A percentile compares a stretch with the other conserved stretches of the same genome.
These are phyloP conservation scores for Clonostachys solani DNA, from an alignment of 2,329 filamentous ascomycete species.

Conservation along the genomic window DNA sequence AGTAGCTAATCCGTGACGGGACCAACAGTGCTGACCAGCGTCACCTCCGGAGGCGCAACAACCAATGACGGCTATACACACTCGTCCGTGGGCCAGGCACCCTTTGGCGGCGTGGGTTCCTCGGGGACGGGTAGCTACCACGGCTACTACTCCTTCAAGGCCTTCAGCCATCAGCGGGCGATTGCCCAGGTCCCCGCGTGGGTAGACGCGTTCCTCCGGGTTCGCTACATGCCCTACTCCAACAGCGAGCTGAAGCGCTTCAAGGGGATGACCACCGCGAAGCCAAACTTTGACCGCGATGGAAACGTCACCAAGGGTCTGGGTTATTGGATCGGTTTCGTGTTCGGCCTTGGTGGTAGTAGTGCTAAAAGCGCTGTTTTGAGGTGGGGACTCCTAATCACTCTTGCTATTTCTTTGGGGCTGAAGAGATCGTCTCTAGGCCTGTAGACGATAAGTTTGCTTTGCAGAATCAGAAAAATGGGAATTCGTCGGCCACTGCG, in stretches of 20 bases:
- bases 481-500: too few relatives aligned
- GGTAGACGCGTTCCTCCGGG: slow-evolving; percentile 48
- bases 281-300: slow-evolving; percentile 59
- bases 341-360: slow-evolving; percentile 47
- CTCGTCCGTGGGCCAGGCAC: slow-evolving; percentile 29
- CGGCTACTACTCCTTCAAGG: slow-evolving; percentile 40
- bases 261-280: slow-evolving; percentile 32
- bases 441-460: slow-evolving; percentile 13
- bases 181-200: slow-evolving; percentile 28
- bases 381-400: slow-evolving; percentile 40
- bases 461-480: not conserved
- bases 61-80: slow-evolving; percentile 45
- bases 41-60: slow-evolving; percentile 44
- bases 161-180: slow-evolving; percentile 32
- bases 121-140: slow-evolving; percentile 45
- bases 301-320: slow-evolving; percentile 47
- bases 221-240: slow-evolving; percentile 64
- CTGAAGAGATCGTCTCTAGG: slow-evolving; percentile 26
- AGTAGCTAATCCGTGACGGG: slow-evolving; percentile 8
- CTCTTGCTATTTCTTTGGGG: slow-evolving; percentile 19
- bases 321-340: slow-evolving; percentile 47
- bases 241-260: slow-evolving; percentile 38
- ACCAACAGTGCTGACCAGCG: slow-evolving; percentile 27
- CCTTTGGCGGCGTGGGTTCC: slow-evolving; percentile 45
- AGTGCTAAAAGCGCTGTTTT: slow-evolving; percentile 43